A percentile compares a stretch with the other conserved stretches of the same genome.
Conservation (phyloP, 179 eudicot species). For the Vitellaria paradoxa region DNA sequence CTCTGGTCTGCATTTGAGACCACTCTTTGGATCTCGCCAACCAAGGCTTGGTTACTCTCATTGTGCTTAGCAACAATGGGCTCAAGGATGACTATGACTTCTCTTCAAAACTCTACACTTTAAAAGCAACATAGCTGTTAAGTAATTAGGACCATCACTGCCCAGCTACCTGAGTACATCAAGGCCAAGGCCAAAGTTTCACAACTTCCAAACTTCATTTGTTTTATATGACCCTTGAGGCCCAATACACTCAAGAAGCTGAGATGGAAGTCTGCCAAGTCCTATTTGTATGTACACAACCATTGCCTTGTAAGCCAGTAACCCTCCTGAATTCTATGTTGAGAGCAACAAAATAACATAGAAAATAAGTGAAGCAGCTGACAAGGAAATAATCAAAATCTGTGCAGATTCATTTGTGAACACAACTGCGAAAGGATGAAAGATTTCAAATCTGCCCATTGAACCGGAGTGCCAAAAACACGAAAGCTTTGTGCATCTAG, state of each 20-base stretch:
- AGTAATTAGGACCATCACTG: not conserved
- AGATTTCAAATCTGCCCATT: not conserved
- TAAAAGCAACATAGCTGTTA: not conserved
- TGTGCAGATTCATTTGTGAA: not conserved
- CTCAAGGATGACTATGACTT: too few species aligned
- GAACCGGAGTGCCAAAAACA: not conserved
- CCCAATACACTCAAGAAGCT: not conserved
- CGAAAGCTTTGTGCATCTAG: not conserved
- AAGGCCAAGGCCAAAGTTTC: not conserved
- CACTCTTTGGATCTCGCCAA: too few species aligned
- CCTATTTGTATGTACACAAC: not conserved
- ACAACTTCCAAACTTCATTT: not conserved
- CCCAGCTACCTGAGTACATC: not conserved
- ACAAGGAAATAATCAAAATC: slow-evolving; percentile 5
- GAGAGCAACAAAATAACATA: not conserved
- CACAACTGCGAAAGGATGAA: not conserved
- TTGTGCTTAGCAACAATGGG: too few species aligned
- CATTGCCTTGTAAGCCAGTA: not conserved
- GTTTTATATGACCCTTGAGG: not conserved
- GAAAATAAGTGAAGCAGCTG: not conserved
- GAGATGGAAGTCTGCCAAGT: slow-evolving; percentile 3
- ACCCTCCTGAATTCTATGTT: not conserved
- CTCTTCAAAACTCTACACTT: not conserved
- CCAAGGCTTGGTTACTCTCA: too few species aligned
- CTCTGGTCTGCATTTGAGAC: too few species aligned